A percentile compares a stretch with the other conserved stretches of the same genome.
Evolutionary conservation across 2,329 filamentous ascomycete species (phyloP).

Genomic region (Catunica adiposa): DNA sequence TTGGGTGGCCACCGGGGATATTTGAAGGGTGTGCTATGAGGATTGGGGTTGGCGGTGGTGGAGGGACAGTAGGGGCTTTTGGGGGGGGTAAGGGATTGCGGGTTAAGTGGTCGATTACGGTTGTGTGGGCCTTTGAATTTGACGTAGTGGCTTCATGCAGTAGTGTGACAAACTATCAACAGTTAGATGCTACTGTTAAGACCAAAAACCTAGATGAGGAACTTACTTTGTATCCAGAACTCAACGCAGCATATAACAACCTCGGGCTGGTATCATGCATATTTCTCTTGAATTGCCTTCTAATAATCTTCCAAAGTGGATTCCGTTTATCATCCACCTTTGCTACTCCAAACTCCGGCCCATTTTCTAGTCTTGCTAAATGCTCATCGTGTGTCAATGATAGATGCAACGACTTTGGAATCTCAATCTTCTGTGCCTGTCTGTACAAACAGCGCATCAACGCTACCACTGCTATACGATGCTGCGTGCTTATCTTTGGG

Average conservation of each 20-base stretch:
- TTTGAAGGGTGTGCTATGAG: constrained; percentile 21
- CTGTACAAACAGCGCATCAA: constrained; percentile 55
- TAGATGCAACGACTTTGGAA: constrained; percentile 29
- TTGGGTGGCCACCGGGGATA: constrained; percentile 23
- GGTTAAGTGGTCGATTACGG: constrained; percentile 21
- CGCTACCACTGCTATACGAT: constrained; percentile 44
- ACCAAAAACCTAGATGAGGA: background rate
- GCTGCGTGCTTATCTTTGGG: constrained; percentile 34
- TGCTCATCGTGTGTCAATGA: constrained; percentile 1
- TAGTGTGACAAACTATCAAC: constrained; percentile 26
- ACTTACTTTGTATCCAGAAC: constrained; percentile 49
- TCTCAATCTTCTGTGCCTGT: constrained; percentile 34
- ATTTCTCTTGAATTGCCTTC: constrained; percentile 46
- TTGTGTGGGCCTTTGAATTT: constrained; percentile 25
- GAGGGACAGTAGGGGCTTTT: constrained; percentile 13
- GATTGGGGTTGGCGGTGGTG: constrained; percentile 19
- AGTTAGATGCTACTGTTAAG: constrained; percentile 2
- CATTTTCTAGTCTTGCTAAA: background rate
- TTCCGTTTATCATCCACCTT: constrained; percentile 18
- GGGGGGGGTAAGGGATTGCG: background rate
- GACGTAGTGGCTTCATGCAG: constrained; percentile 21
- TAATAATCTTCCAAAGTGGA: constrained; percentile 41
- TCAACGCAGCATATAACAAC: constrained; percentile 44
- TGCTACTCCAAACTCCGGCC: constrained; percentile 18
- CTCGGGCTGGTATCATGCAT: constrained; percentile 38